Evolutionary conservation across 345 rosid species (phyloP).

Genomic region (Firmiana major): DNA sequence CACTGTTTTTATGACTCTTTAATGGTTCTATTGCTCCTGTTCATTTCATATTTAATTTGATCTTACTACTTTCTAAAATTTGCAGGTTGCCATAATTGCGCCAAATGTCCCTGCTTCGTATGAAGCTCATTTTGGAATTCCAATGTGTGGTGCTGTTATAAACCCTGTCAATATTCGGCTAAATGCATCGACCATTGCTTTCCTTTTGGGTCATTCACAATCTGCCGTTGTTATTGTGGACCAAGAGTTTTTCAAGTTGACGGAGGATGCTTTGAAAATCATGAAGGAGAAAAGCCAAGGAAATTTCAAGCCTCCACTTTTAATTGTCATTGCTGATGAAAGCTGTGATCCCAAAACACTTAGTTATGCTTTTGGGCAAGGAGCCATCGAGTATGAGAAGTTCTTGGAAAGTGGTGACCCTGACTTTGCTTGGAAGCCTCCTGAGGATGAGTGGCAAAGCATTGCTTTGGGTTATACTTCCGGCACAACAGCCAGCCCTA

Average conservation of each 20-base stretch:
- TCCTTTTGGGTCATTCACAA: conserved; percentile 74
- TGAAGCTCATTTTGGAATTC: conserved; percentile 92
- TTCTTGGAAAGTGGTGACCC: conserved; percentile 79
- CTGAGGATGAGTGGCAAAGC: conserved; percentile 95
- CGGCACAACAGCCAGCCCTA: conserved; percentile 93
- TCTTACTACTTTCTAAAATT: not conserved
- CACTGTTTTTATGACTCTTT: not conserved
- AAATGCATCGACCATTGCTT: conserved; percentile 68
- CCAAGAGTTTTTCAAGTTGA: conserved; percentile 72
- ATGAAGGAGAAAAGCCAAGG: conserved; percentile 43
- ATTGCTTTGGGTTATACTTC: conserved; percentile 91
- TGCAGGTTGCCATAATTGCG: conserved; percentile 79
- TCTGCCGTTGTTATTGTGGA: conserved; percentile 71
- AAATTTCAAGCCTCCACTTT: conserved; percentile 49
- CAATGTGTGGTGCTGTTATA: conserved; percentile 87
- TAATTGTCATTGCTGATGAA: conserved; percentile 74
- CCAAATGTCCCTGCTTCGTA: conserved; percentile 82
- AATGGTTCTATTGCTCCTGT: not conserved
- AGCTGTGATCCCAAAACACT: conserved; percentile 57
- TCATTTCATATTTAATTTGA: not conserved
- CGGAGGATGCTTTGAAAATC: conserved; percentile 70
- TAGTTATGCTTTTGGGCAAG: conserved; percentile 52
- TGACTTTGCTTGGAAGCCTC: conserved; percentile 72
- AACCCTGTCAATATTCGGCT: conserved; percentile 77
- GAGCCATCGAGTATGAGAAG: conserved; percentile 78